Base-by-base conservation (phyloP, 2,329 filamentous ascomycete species). In the Tolypocladium sp. region DNA sequence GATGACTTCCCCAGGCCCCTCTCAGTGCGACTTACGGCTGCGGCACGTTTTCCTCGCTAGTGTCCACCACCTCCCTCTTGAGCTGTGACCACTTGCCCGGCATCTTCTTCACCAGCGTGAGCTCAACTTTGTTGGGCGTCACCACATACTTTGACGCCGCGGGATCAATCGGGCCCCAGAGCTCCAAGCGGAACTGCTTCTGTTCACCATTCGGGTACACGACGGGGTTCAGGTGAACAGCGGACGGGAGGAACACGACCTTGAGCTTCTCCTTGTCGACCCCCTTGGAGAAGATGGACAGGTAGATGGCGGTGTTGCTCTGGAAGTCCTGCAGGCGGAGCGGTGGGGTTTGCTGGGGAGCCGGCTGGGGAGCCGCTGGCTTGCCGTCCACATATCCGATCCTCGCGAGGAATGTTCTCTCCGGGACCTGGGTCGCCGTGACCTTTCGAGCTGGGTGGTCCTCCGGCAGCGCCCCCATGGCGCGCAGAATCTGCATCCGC, bases 81-180 rank as follows among this genome's bases (percentile, higher is more conserved):
- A 74, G 58, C 35, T 66, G 61, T 0, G 79, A 72, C 91, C 91
- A 94, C 69, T 90, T 92, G 8, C 87, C 88, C 0, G 82, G 72
- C 1, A 72, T 78, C 46, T 79, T 76, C 72, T 96, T 96, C 61
- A 80, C 80, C 20, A 96, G 80, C 13, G 77, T 81, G 42, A 96
- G 76, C 71, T 96, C 92, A 58, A 96, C 80, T 71, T 96, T 96
- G 67, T 86, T 91, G 1, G 88, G 80, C 49, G 89, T 87, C 58
- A 95, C 82, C 1, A 79, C 82, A 64, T 77, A 83, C 52, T 79
- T 87, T 25, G 85, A 91, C 38, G 79, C 73, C 1, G 78, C 67
- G 0, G 83, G 73, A 57, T 90, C 82, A 65, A 96, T 85, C 12
- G 80, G 70, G 17, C 81, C 84, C 70, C 81, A 91, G 4, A 93